These are phyloP conservation scores for Spathaspora jeffriesii DNA, from an alignment of 1,139 yeast species.

Conservation along the genomic window DNA sequence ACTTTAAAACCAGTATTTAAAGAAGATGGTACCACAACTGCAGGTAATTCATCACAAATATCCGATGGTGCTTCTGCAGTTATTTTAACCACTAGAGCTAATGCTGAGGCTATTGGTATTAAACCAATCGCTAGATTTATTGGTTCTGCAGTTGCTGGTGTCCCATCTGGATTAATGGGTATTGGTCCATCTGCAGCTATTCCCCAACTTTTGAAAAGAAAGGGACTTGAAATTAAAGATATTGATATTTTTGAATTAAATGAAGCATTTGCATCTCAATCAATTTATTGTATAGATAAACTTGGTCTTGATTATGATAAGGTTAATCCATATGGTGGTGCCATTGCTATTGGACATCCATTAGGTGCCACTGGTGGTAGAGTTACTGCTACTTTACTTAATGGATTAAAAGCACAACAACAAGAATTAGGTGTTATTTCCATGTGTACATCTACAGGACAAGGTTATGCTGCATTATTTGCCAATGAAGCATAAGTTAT, in stretches of 20 bases:
- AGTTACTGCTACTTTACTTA: slow-evolving; percentile 31
- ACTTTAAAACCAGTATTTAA: slow-evolving; percentile 33
- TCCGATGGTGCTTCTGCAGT: slow-evolving; percentile 47
- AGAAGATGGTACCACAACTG: slow-evolving; percentile 38
- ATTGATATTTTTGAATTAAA: slow-evolving; percentile 39
- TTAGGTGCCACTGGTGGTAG: slow-evolving; percentile 44
- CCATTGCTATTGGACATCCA: slow-evolving; percentile 46
- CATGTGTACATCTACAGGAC: slow-evolving; percentile 47
- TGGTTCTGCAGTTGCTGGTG: slow-evolving; percentile 37
- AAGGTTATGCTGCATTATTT: slow-evolving; percentile 41
- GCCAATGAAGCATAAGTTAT: slow-evolving; percentile 24
- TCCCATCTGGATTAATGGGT: slow-evolving; percentile 38
- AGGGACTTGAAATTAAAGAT: slow-evolving; percentile 24
- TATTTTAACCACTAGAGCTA: slow-evolving; percentile 32
- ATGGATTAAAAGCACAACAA: slow-evolving; percentile 28
- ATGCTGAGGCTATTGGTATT: slow-evolving; percentile 34
- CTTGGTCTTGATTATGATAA: slow-evolving; percentile 30
- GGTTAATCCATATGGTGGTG: slow-evolving; percentile 44
- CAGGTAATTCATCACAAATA: slow-evolving; percentile 44
- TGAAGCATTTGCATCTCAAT: slow-evolving; percentile 45
- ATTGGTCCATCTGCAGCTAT: slow-evolving; percentile 41
- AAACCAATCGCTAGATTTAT: slow-evolving; percentile 41
- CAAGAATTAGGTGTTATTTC: slow-evolving; percentile 36
- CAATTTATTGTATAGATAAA: slow-evolving; percentile 29
- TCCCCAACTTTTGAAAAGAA: slow-evolving; percentile 28